Base-by-base conservation (phyloP, 352 stramenopile species). In the Phytophthora rubi region DNA sequence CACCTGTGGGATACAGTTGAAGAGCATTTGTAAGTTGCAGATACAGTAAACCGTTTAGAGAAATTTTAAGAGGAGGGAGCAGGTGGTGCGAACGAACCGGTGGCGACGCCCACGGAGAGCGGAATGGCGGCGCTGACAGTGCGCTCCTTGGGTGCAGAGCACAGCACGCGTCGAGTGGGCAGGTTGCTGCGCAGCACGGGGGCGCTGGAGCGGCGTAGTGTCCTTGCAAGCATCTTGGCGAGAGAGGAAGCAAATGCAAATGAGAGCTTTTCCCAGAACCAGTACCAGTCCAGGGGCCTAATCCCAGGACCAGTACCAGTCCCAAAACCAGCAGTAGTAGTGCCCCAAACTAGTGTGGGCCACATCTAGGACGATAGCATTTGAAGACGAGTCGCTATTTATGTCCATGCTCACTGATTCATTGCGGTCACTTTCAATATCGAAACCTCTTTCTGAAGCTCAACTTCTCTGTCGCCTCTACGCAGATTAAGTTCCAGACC, bases 21-120 rank as follows among this genome's bases (percentile, higher is more conserved):
- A 57, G 44, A 62, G 59, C 62, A 69, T 53, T 65, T 55, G 59
- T n/a, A 57, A 32, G 47, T 51, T 48, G 42, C 42, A 48, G 42
- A 21, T 48, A 32, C 30, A 26, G 44, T 26, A n/a, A 53, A 18
- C 2, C 35, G 23, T 16, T 21, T 16, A 59, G 21, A 55, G 4
- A 51, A 51, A 60, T n/a, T 49, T 30, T 28, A 30, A 30, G 7
- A 48, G 35, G 15, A 23, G 12, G 6, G 13, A 57, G 30, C 33
- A 48, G 4, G 10, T 21, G 32, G 3, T 30, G 13, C 30, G 16
- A 49, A 30, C 57, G 12, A 48, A 83, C 78, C 78, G 16, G 73
- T 75, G 21, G 78, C 68, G 51, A 91, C 28, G 26, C 81, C 85
- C 5, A 89, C 64, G 21, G 60, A 59, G 30, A 89, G 73, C 37